Conservation (phyloP, 2,329 filamentous ascomycete genomes). For the Cladophialophora yegresii region DNA sequence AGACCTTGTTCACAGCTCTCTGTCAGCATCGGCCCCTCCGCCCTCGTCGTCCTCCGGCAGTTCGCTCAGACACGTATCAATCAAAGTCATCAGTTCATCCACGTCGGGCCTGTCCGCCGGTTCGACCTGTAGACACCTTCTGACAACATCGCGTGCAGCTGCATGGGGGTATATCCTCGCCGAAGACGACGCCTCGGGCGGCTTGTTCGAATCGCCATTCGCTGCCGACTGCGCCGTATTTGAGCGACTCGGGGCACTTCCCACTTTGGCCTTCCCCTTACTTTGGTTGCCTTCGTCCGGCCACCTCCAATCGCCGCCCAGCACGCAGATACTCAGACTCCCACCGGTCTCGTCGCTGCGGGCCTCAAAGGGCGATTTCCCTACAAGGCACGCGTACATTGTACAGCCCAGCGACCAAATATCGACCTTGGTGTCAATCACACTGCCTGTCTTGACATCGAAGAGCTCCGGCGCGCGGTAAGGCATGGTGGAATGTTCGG, state of each 20-base stretch:
- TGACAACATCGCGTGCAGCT: conserved; percentile 80
- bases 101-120: conserved; percentile 84
- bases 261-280: conserved; percentile 58
- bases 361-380: conserved; percentile 95
- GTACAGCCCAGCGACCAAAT: conserved; percentile 98
- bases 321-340: conserved; percentile 84
- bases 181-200: conserved; percentile 39
- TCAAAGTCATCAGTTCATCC: conserved; percentile 75
- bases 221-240: conserved; percentile 33
- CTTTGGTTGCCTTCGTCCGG: conserved; percentile 76
- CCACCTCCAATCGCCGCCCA: conserved; percentile 95
- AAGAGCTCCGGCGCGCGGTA: conserved; percentile 97
- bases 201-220: conserved; percentile 38
- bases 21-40: conserved; percentile 13
- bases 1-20: conserved; percentile 10
- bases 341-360: conserved; percentile 95
- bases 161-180: conserved; percentile 68
- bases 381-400: conserved; percentile 93
- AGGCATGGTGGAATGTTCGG: conserved; percentile 97
- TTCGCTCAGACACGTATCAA: conserved; percentile 66
- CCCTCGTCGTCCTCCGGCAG: conserved; percentile 31
- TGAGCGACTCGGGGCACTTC: conserved; percentile 22
- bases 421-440: conserved; percentile 94
- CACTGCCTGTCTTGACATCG: conserved; percentile 89
- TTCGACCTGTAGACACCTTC: conserved; percentile 83